phyloP scores from a whole-genome alignment of 179 eudicot genomes.

The Pouteria campechiana region DNA sequence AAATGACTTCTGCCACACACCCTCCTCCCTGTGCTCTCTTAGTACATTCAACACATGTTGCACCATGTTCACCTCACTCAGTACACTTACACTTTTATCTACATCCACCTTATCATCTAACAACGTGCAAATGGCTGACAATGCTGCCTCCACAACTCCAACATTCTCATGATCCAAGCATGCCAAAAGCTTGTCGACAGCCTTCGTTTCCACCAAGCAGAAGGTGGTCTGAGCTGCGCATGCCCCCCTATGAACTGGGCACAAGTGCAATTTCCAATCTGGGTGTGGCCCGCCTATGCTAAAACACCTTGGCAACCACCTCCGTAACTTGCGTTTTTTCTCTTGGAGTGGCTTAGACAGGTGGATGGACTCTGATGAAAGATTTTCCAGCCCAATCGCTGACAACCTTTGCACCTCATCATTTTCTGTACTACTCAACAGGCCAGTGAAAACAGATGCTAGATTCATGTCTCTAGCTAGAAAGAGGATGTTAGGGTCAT shows the following conservation, averaged over 20 bases:
- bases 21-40: slow-evolving; percentile 53
- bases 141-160: slow-evolving; percentile 59
- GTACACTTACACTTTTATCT: slow-evolving; percentile 41
- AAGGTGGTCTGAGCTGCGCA: slow-evolving; percentile 69
- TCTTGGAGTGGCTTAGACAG: slow-evolving; percentile 47
- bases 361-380: slow-evolving; percentile 47
- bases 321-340: slow-evolving; percentile 25
- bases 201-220: slow-evolving; percentile 62
- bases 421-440: slow-evolving; percentile 40
- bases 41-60: slow-evolving; percentile 45
- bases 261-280: slow-evolving; percentile 15
- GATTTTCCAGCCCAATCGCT: slow-evolving; percentile 66
- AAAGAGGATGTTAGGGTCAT: slow-evolving; percentile 45
- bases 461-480: slow-evolving; percentile 37
- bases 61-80: slow-evolving; percentile 33
- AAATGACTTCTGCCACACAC: slow-evolving; percentile 52
- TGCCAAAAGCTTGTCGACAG: slow-evolving; percentile 47
- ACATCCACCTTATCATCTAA: slow-evolving; percentile 58
- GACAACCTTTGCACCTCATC: slow-evolving; percentile 62
- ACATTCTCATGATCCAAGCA: slow-evolving; percentile 55
- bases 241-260: slow-evolving; percentile 63
- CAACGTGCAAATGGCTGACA: slow-evolving; percentile 67
- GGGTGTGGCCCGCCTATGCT: slow-evolving; percentile 22
- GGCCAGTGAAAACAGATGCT: slow-evolving; percentile 40
- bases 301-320: slow-evolving; percentile 14